A percentile compares a stretch with the other conserved stretches of the same genome.
Evolutionary conservation across 176 grass and related monocot species (phyloP).

Genomic region (Triticum urartu): DNA sequence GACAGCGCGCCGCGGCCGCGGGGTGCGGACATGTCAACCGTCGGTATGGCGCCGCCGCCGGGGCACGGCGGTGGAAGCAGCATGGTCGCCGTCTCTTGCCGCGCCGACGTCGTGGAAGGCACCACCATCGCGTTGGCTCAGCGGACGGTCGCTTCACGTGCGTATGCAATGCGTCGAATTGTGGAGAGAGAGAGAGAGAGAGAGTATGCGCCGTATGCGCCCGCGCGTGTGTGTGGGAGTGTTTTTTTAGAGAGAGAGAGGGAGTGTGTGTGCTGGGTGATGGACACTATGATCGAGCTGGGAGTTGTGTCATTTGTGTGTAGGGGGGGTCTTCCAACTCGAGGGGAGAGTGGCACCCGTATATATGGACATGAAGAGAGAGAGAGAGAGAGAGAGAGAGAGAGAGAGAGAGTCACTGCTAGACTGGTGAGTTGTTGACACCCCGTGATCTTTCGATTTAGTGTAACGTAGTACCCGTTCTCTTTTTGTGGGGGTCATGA

Average conservation of each 20-base stretch:
- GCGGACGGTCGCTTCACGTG: background rate
- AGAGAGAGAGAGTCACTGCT: slow-evolving; percentile 20
- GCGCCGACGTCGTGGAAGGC: slow-evolving; percentile 43
- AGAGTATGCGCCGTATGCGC: background rate
- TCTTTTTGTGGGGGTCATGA: background rate
- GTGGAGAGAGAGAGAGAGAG: background rate
- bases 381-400: background rate
- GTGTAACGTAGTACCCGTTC: background rate
- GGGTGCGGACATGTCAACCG: slow-evolving; percentile 61
- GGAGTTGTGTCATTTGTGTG: slow-evolving; percentile 17
- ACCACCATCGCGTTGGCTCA: slow-evolving; percentile 50
- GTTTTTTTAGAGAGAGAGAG: background rate
- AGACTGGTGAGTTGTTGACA: slow-evolving; percentile 11
- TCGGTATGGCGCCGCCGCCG: slow-evolving; percentile 38
- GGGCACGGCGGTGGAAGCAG: background rate
- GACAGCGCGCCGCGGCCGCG: slow-evolving; percentile 27
- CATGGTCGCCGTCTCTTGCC: slow-evolving; percentile 4
- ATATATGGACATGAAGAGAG: slow-evolving; percentile 39
- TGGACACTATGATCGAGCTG: background rate
- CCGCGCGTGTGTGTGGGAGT: too few relatives aligned
- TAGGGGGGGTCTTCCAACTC: slow-evolving; percentile 22
- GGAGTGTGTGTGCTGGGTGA: background rate
- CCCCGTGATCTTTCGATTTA: slow-evolving; percentile 36
- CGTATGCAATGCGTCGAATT: slow-evolving; percentile 1
- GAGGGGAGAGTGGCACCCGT: slow-evolving; percentile 3